Evolutionary conservation across 208 protist genomes (phyloP), one percentile per base, ranked within the genome.

Genomic region (Strigomonas oncopelti): DNA sequence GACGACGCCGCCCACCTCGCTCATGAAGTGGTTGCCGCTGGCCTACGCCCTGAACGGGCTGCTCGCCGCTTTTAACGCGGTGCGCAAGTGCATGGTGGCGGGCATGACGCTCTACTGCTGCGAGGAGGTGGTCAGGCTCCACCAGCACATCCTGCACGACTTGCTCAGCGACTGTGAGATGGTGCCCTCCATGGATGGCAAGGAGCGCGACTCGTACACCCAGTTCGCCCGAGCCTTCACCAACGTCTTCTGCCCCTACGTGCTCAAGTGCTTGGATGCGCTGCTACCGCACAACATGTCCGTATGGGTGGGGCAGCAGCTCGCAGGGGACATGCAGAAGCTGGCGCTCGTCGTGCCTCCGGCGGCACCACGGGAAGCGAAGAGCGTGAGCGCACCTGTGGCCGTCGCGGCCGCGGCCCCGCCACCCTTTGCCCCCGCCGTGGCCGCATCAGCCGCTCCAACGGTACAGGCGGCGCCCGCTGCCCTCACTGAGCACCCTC

Each of bases 31-130:
- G 78, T 75, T 90, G 25, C 90, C 90, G 31, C 78, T 95, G 28
- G 84, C 90, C 16, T 92, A 93, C 69, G 87, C 85, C 8, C 60
- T 95, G 24, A 95, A 95, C 67, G 90, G 90, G 32, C 46, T 84
- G 18, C 74, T 93, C 22, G 68, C 78, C 28, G 80, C 85, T 56
- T 87, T 90, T 67, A 95, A 95, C 69, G 59, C 75, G 25, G 80
- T 92, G 25, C 84, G 85, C 52, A 88, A 88, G 71, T 89, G 84
- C 61, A 48, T 91, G 14, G 45, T 92, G 28, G 74, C 81, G 0
- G 87, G 85, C 11, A 63, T 91, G 42, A 77, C 83, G 71, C 31
- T 74, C 5, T 68, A 69, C 48, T 89, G 82, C 60, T 75, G 51
- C 18, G 66, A 75, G 65, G 74, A 78, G 60, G 74, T 92, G 61